Conservation (phyloP, 176 grass and related monocot species). For the Eragrostis curvula region DNA sequence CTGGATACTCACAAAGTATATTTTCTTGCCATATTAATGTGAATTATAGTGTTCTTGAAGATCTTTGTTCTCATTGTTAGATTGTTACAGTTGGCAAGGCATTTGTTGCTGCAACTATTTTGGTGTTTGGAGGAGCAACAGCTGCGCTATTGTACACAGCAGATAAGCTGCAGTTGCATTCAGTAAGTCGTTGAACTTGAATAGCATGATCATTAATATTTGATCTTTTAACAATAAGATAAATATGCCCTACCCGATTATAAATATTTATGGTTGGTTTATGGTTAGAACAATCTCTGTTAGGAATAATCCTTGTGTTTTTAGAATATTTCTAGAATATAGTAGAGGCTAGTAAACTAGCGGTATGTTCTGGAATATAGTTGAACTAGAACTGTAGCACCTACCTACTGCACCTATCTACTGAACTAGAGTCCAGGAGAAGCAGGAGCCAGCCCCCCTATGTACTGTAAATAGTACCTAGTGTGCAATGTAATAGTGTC, state of each 20-base stretch:
- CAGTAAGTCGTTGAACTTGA: constrained; percentile 62
- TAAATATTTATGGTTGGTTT: background rate
- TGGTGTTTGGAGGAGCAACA: constrained; percentile 86
- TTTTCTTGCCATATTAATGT: background rate
- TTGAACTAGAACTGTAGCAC: no score
- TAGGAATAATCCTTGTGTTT: no score
- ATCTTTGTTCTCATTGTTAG: constrained; percentile 15
- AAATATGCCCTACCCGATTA: background rate
- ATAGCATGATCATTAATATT: constrained; percentile 14
- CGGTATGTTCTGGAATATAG: no score
- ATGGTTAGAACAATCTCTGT: background rate
- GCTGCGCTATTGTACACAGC: constrained; percentile 56
- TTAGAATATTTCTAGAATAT: no score
- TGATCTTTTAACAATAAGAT: background rate
- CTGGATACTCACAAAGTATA: constrained; percentile 77
- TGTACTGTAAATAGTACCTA: no score
- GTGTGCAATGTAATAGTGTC: no score
- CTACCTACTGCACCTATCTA: no score
- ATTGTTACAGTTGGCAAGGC: constrained; percentile 81
- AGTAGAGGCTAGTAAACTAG: no score
- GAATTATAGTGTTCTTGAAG: constrained; percentile 11
- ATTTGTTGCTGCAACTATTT: constrained; percentile 63
- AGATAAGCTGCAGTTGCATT: constrained; percentile 76
- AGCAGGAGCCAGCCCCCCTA: no score
- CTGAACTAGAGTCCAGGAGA: no score